Percentiles rank a stretch among this genome's conserved stretches.
These are phyloP conservation scores for Lachnellula subtilissima DNA, from an alignment of 2,329 filamentous ascomycete genomes.

Conservation along the genomic window DNA sequence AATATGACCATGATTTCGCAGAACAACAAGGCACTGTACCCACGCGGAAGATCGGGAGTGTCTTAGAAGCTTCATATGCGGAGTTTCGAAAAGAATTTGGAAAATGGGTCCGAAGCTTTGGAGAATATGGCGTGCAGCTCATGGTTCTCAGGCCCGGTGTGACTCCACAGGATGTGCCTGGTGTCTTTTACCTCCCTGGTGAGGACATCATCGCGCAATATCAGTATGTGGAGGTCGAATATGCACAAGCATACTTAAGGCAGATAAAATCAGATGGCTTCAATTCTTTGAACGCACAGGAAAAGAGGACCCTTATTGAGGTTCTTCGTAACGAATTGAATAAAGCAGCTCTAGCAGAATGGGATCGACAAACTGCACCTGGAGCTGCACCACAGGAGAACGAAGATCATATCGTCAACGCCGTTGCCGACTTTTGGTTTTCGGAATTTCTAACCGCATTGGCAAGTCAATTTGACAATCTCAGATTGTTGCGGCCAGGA, in stretches of 20 bases:
- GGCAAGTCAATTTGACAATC: background rate
- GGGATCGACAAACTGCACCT: background rate
- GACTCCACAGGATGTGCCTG: background rate
- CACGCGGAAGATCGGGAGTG: background rate
- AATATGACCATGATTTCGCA: background rate
- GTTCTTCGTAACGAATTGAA: background rate
- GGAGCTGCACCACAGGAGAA: background rate
- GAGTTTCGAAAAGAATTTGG: background rate
- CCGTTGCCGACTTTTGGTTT: background rate
- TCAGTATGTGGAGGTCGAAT: background rate
- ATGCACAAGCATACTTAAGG: background rate
- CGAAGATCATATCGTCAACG: background rate
- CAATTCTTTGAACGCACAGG: background rate
- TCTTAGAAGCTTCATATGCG: background rate
- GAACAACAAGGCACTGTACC: background rate
- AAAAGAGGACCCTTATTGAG: background rate
- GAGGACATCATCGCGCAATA: background rate
- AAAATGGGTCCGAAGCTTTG: background rate
- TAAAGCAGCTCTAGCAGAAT: background rate
- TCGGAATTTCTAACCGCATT: background rate
- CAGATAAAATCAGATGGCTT: background rate
- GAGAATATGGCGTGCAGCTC: background rate
- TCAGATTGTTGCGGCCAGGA: background rate
- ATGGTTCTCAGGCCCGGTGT: background rate
- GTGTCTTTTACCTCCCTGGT: slow-evolving; percentile 1